These are phyloP conservation scores for Gynostemma pentaphyllum DNA, from an alignment of 306 rosid species.

Conservation along the genomic window DNA sequence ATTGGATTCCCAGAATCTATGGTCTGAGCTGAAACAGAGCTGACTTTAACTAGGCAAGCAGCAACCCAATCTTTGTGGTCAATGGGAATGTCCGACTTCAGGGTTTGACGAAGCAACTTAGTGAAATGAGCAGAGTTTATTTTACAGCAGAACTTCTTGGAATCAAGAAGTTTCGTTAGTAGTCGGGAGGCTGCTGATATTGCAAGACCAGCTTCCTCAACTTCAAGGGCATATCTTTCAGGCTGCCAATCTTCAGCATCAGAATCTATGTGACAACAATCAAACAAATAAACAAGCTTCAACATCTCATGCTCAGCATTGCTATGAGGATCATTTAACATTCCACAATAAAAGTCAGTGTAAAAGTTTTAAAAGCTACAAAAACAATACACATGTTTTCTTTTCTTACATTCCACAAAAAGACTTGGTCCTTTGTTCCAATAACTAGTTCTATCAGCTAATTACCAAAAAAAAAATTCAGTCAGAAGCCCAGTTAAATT, in stretches of 20 bases:
- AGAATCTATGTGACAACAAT: constrained; percentile 29
- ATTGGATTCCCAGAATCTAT: constrained; percentile 27
- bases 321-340: too few relatives aligned
- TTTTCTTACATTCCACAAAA: too few relatives aligned
- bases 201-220: constrained; percentile 84
- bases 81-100: constrained; percentile 54
- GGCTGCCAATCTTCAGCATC: constrained; percentile 44
- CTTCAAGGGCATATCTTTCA: constrained; percentile 43
- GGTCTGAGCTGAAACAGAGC: constrained; percentile 36
- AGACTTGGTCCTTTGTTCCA: neutral
- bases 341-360: too few relatives aligned
- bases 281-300: constrained; percentile 8
- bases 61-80: constrained; percentile 73
- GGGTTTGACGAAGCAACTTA: constrained; percentile 43
- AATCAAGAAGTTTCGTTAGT: constrained; percentile 50
- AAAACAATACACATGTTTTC: neutral
- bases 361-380: neutral
- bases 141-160: constrained; percentile 25
- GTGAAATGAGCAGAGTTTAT: constrained; percentile 40
- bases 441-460: neutral
- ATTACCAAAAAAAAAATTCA: too few relatives aligned
- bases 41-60: constrained; percentile 65
- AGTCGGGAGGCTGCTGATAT: constrained; percentile 79
- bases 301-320: neutral
- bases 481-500: too few relatives aligned